Base-by-base conservation (phyloP, 2,329 filamentous ascomycete species). In the Cladosporium sp. region DNA sequence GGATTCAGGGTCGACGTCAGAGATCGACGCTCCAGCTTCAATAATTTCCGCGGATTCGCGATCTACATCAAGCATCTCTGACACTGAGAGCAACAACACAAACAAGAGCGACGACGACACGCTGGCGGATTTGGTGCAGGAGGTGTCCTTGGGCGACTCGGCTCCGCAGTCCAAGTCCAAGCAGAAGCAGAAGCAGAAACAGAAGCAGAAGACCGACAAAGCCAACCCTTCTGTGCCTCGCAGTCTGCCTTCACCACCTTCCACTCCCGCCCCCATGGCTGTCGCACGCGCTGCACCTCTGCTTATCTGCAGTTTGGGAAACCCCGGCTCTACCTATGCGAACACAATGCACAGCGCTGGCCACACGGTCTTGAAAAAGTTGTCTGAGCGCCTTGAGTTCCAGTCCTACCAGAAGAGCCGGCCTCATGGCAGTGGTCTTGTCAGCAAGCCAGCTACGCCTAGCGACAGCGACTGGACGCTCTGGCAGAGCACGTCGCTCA, bases 261-360 rank as follows among this genome's bases (percentile, higher is more conserved):
- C 52, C 9, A 51, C 52, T 15, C 14, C 52, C 9, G 47, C 52
- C 15, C 14, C 20, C 20, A 70, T 71, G 66, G 64, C 70, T 6
- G 62, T 67, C 36, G 64, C 65, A 30, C 67, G 65, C 15, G 65
- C 68, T 17, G 65, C 73, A 54, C 75, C 78, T 39, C 84, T 96
- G 66, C 84, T 97, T 59, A 81, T 97, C 67, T 84, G 92, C 76
- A 94, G 90, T 62, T 83, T 99, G 63, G 94, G 94, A 65, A 97
- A 97, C 67, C 91, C 89, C 6, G 79, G 82, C 6, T 78, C 85
- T 2, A 72, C 75, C 20, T 92, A 93, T 74, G 83, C 84, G 64
- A 82, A 88, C 63, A 95, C 90, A 19, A 85, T 93, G 7, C 94
- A 97, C 76, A 92, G 87, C 22, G 91, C 92, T 14, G 94, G 92